phyloP scores from a whole-genome alignment of 805 yeast species.

The Ogataea pini region DNA sequence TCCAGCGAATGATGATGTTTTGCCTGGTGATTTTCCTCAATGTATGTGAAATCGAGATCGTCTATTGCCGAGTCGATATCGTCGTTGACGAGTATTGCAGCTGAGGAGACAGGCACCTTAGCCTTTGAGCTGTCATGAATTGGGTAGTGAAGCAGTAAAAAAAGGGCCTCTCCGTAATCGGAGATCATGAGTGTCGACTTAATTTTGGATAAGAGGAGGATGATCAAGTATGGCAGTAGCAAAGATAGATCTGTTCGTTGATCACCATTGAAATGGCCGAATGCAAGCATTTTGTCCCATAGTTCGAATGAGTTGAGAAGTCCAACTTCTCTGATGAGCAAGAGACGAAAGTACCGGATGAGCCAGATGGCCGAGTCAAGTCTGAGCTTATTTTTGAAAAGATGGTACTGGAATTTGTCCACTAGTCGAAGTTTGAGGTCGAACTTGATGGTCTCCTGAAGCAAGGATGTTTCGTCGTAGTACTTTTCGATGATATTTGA shows the following conservation, averaged over 20 bases:
- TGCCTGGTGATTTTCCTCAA: slow-evolving; percentile 25
- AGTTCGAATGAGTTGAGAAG: slow-evolving; percentile 35
- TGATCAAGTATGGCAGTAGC: slow-evolving; percentile 42
- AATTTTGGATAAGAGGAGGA: slow-evolving; percentile 44
- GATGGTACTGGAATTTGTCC: slow-evolving; percentile 51
- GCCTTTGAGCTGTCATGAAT: slow-evolving; percentile 10
- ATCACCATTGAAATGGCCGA: slow-evolving; percentile 25
- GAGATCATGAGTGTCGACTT: slow-evolving; percentile 45
- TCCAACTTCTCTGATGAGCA: slow-evolving; percentile 51
- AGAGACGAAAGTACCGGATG: slow-evolving; percentile 49
- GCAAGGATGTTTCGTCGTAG: slow-evolving; percentile 41
- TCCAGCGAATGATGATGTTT: slow-evolving; percentile 16
- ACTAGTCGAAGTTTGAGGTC: slow-evolving; percentile 49
- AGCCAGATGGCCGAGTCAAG: slow-evolving; percentile 57
- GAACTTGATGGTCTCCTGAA: slow-evolving; percentile 49
- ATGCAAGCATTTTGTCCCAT: slow-evolving; percentile 52
- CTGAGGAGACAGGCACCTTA: slow-evolving; percentile 9
- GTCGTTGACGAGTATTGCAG: slow-evolving; percentile 20
- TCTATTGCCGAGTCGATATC: slow-evolving; percentile 12
- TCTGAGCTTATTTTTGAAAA: slow-evolving; percentile 44
- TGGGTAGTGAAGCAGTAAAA: slow-evolving; percentile 53
- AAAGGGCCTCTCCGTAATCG: slow-evolving; percentile 54
- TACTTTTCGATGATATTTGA: slow-evolving; percentile 38
- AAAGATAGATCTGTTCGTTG: slow-evolving; percentile 30
- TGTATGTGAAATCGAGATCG: slow-evolving; percentile 25